Evolutionary conservation across 2,329 filamentous ascomycete genomes (phyloP), one percentile per base, ranked within the genome.

Genomic region (Colletotrichum eremochloae): DNA sequence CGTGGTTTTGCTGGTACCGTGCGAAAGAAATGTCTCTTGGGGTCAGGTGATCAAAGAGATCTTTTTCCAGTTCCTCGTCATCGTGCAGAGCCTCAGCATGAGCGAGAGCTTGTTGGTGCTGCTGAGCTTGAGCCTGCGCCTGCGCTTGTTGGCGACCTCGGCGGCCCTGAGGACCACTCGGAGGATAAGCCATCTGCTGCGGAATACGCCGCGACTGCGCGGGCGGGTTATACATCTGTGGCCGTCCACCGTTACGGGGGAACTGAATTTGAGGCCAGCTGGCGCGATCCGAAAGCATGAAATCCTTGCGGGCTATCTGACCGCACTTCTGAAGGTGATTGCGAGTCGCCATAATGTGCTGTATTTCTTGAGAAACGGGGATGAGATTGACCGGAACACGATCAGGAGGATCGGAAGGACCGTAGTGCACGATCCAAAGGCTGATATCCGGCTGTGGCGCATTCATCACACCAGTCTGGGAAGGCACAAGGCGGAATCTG

Each of bases 1-100:
- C 94, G 78, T 99, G 96, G 77, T 99, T 97, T 79, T 98, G 95
- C 80, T 92, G 92, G 81, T 98, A 99, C 67, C 96, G 90, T 75
- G 91, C 90, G 72, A 94, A 86, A 76, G 95, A 97, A 73, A 99
- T 93, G 75, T 99, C 96, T 55, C 95, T 90, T 3, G 95, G 95
- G 0, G 94, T 96, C 74, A 98, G 86, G 74, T 94, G 90, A 79
- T 99, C 96, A 78, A 99, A 94, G 92, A 93, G 3, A 93, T 93
- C 78, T 36, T 70, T 71, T 36, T 98, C 96, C 80, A 98, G 95
- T 63, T 97, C 94, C 69, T 98, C 95, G 65, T 98, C 95, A 64
- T 94, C 87, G 0, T 84, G 77, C 78, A 82, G 78, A 65, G 55
- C 79, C 72, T 33, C 80, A 76, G 40, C 77, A 74, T 18, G 76